Evolutionary conservation across 352 stramenopile species (phyloP).

Genomic region (Pythium dissimile): DNA sequence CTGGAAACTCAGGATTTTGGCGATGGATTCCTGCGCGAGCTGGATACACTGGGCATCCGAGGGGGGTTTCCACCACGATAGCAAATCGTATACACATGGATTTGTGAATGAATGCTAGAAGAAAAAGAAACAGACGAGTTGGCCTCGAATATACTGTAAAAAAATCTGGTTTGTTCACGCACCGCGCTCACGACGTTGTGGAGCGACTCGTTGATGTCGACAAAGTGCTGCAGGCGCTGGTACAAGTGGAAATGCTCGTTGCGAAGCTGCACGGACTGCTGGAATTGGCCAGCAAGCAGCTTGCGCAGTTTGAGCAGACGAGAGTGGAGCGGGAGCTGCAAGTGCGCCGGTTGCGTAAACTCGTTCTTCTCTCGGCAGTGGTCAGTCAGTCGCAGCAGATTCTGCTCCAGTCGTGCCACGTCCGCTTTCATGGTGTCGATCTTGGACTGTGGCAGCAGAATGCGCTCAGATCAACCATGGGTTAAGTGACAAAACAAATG

Average conservation of each 20-base stretch:
- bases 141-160: neutral
- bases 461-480: too few species aligned
- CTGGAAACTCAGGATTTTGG: conserved; percentile 2
- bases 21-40: conserved; percentile 6
- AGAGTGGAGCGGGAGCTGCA: neutral
- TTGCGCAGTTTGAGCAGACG: conserved; percentile 4
- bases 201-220: conserved; percentile 12
- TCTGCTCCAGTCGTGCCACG: conserved; percentile 8
- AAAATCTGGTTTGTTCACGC: neutral
- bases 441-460: conserved; percentile 1
- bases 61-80: conserved; percentile 14
- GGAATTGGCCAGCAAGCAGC: conserved; percentile 4
- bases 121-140: neutral
- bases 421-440: conserved; percentile 10
- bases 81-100: conserved; percentile 12
- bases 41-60: conserved; percentile 8
- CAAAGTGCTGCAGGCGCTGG: conserved; percentile 11
- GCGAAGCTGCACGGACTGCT: neutral
- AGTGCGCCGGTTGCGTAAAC: neutral
- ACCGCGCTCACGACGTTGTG: conserved; percentile 12
- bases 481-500: too few species aligned
- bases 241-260: conserved; percentile 13
- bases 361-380: neutral
- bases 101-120: conserved; percentile 7
- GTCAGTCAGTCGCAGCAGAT: neutral